Conservation (phyloP, 2,329 filamentous ascomycete species). For the Ceratocystis ficicola region DNA sequence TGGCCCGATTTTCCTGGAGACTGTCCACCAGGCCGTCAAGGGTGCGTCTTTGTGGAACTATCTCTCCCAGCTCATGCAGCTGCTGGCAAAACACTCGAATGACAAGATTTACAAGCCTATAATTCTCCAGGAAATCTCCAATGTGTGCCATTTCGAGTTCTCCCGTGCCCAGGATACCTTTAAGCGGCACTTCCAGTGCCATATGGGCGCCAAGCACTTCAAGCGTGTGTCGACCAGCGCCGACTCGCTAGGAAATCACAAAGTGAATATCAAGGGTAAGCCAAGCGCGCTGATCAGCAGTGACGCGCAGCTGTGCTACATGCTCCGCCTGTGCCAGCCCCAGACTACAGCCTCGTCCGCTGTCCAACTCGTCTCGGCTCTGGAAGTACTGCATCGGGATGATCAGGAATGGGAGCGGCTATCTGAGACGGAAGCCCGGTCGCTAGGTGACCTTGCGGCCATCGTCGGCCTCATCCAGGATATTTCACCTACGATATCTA, state of each 20-base stretch:
- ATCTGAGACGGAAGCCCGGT: conserved; percentile 28
- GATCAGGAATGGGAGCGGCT: conserved; percentile 30
- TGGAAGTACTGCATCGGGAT: conserved; percentile 31
- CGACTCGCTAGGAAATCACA: conserved; percentile 30
- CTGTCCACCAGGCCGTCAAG: conserved; percentile 30
- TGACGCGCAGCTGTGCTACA: conserved; percentile 34
- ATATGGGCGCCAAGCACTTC: conserved; percentile 33
- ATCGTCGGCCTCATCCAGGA: conserved; percentile 33
- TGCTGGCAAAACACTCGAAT: conserved; percentile 26
- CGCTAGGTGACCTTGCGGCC: conserved; percentile 31
- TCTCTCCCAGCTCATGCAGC: conserved; percentile 30
- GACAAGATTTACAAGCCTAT: conserved; percentile 29
- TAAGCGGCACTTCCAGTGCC: conserved; percentile 32
- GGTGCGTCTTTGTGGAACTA: conserved; percentile 33
- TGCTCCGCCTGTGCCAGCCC: conserved; percentile 34
- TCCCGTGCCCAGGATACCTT: conserved; percentile 30
- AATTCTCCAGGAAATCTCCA: conserved; percentile 37
- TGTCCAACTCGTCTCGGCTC: conserved; percentile 37
- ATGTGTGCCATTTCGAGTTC: conserved; percentile 36
- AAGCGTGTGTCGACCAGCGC: conserved; percentile 30
- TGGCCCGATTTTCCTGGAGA: conserved; percentile 34
- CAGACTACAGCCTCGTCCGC: conserved; percentile 30
- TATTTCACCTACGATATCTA: conserved; percentile 28
- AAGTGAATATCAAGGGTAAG: conserved; percentile 33
- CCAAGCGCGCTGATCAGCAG: conserved; percentile 31